phyloP scores from a whole-genome alignment of 352 stramenopile genomes.

The Phytophthora chlamydospora region DNA sequence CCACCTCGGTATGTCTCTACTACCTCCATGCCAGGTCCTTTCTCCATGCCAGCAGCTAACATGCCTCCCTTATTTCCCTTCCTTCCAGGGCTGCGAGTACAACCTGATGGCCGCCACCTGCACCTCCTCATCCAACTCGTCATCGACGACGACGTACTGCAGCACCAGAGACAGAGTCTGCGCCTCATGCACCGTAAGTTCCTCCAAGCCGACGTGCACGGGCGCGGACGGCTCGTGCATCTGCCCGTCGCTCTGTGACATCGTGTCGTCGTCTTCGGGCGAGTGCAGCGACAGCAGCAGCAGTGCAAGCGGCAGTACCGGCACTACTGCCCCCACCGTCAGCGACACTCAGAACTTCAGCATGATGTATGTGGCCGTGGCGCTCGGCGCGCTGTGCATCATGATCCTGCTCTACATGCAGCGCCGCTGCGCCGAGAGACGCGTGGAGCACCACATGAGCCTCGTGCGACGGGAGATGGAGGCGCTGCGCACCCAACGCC shows the following conservation, averaged over 20 bases:
- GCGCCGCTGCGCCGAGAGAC: slow-evolving; percentile 40
- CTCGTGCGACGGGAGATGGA: slow-evolving; percentile 34
- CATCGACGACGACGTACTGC: slow-evolving; percentile 29
- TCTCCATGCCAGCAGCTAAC: slow-evolving; percentile 2
- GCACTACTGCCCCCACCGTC: not conserved
- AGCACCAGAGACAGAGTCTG: slow-evolving; percentile 31
- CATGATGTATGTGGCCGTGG: slow-evolving; percentile 44
- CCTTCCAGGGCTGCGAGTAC: slow-evolving; percentile 41
- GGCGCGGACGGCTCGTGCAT: slow-evolving; percentile 40
- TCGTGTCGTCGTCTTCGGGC: slow-evolving; percentile 19
- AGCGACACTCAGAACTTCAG: slow-evolving; percentile 20
- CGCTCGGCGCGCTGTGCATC: slow-evolving; percentile 31
- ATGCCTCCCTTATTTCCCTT: not conserved
- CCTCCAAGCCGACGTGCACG: slow-evolving; percentile 39
- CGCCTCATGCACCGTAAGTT: slow-evolving; percentile 34
- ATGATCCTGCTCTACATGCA: slow-evolving; percentile 51
- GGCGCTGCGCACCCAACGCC: slow-evolving; percentile 22
- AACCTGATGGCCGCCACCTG: slow-evolving; percentile 40
- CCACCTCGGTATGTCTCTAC: slow-evolving; percentile 25
- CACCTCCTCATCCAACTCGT: slow-evolving; percentile 21
- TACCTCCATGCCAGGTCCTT: not conserved
- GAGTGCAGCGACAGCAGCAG: slow-evolving; percentile 20
- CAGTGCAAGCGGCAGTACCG: slow-evolving; percentile 4
- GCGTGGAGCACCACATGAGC: slow-evolving; percentile 25
- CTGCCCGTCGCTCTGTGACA: slow-evolving; percentile 47